Evolutionary conservation across 139 green algal genomes (phyloP).

Genomic region (Tetradesmus lagerheimii): DNA sequence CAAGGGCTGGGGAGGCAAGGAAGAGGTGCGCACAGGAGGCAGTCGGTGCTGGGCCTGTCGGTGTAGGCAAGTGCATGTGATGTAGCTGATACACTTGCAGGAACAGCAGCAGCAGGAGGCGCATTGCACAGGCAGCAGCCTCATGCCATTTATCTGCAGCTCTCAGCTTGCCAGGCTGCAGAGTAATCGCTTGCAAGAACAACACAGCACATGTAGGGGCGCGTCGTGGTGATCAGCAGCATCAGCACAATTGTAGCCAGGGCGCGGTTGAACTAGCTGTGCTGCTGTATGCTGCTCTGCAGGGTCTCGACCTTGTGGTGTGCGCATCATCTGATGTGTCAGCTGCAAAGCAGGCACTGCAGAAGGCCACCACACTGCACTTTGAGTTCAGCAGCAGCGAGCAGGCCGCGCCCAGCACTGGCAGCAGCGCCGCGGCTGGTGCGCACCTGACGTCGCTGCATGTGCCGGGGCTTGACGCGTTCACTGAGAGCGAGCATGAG

Average conservation of each 20-base stretch:
- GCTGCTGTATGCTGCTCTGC: conserved; percentile 31
- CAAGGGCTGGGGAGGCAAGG: conserved; percentile 87
- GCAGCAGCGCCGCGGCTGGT: conserved; percentile 14
- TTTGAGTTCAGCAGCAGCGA: conserved; percentile 80
- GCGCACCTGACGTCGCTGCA: conserved; percentile 51
- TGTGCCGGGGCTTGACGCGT: conserved; percentile 60
- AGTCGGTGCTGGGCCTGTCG: not conserved
- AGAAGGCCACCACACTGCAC: conserved; percentile 67
- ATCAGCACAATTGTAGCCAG: not conserved
- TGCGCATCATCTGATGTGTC: conserved; percentile 39
- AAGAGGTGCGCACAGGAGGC: conserved; percentile 66
- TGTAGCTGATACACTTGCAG: not conserved
- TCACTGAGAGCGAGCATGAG: conserved; percentile 65
- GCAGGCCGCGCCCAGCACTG: conserved; percentile 7
- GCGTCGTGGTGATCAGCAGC: not conserved
- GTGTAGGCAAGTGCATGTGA: not conserved
- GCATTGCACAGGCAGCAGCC: not conserved
- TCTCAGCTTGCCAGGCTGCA: not conserved
- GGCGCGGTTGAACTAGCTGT: not conserved
- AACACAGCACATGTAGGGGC: no score
- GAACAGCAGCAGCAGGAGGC: not conserved
- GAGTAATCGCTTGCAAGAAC: not conserved
- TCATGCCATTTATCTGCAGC: not conserved
- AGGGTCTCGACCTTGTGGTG: conserved; percentile 78
- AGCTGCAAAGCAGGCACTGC: conserved; percentile 25